Evolutionary conservation across 805 yeast species (phyloP), one percentile per base, ranked within the genome.

Genomic region (Starmerella asiatica): DNA sequence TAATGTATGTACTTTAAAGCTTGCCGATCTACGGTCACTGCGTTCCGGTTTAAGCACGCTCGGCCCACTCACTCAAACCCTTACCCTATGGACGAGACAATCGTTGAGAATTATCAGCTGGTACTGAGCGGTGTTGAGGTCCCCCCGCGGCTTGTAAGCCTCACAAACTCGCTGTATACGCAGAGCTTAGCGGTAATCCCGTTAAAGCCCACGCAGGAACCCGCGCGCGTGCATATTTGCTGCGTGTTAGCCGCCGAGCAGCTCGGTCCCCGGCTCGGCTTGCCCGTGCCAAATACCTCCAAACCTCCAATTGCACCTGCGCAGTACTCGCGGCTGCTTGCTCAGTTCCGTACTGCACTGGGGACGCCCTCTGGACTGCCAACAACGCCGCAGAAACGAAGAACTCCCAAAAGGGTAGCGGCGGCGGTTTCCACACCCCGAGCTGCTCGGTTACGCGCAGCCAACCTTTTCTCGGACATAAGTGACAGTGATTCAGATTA

Each of bases 161-260:
- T 26, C 20, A 47, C 54, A 0, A 38, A 37, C 11, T 28, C 48
- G 0, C 21, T 42, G 1, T 19, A 28, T 1, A 24, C 42, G 3
- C 54, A 48, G 33, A 48, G 52, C 36, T 20, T 45, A 15, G 27
- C 52, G 6, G 18, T 37, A 14, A 32, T 52, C 15, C 39, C 46
- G 4, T 23, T 50, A 15, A 50, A 50, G 21, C 48, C 54, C 14
- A 39, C 20, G 11, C 49, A 47, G 32, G 55, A 51, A 37, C 47
- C 51, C 5, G 56, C 55, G 7, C 32, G 56, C 1, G 21, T 41
- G 4, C 47, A 51, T 23, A 29, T 51, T 2, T 51, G 56, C 39
- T 46, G 52, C 21, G 45, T 40, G 4, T 29, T 51, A 12, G 56
- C 56, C 2, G 38, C 39, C 7, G 50, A 49, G 36, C 36, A 35